phyloP scores from a whole-genome alignment of 176 grass and related monocot genomes.

The Phragmites australis region DNA sequence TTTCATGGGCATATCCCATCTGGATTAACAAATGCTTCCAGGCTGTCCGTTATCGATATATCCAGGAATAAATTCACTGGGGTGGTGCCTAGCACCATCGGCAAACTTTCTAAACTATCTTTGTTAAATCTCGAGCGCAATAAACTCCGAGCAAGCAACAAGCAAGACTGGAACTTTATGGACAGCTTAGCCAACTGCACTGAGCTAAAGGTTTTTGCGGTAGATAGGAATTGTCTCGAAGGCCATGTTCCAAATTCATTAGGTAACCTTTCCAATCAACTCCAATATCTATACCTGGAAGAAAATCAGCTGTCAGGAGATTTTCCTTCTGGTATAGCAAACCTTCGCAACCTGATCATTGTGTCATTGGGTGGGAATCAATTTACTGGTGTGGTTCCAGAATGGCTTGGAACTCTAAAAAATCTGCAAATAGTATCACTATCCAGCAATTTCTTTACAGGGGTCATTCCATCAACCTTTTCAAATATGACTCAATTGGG shows the following conservation, averaged over 20 bases:
- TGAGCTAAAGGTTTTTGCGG: not conserved
- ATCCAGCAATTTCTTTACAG: not conserved
- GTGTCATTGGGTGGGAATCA: not conserved
- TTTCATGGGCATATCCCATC: constrained; percentile 16
- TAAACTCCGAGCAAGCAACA: not conserved
- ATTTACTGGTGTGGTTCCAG: constrained; percentile 13
- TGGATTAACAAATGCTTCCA: constrained; percentile 21
- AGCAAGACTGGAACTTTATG: constrained; percentile 36
- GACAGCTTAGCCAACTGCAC: constrained; percentile 30
- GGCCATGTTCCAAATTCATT: constrained; percentile 20
- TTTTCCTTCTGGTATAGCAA: constrained; percentile 17
- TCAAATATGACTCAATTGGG: constrained; percentile 20
- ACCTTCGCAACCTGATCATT: not conserved
- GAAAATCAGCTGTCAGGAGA: not conserved
- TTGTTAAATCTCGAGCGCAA: not conserved
- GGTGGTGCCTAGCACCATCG: constrained; percentile 3
- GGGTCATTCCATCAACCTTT: not conserved
- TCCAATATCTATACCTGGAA: not conserved
- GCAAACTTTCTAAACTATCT: not conserved
- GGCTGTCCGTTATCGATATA: not conserved
- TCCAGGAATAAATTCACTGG: constrained; percentile 19
- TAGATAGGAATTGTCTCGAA: not conserved
- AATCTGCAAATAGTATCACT: not conserved
- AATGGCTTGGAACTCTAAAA: not conserved
- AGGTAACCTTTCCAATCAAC: not conserved